Conservation (phyloP, 1,284 basidiomycete species). For the Apiotrichum brassicae region DNA sequence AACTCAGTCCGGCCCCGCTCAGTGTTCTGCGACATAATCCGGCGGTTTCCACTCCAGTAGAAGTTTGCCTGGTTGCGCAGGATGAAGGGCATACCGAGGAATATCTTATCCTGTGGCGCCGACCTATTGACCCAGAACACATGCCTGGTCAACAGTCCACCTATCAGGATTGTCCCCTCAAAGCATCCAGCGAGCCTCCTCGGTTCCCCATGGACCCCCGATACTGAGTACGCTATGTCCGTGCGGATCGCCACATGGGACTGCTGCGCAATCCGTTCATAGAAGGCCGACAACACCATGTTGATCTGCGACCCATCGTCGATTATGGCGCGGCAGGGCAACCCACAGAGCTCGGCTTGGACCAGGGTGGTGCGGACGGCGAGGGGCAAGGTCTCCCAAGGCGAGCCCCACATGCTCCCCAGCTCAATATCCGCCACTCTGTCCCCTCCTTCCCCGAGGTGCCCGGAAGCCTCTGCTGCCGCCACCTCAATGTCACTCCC, state of each 20-base stretch:
- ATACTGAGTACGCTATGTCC: not conserved
- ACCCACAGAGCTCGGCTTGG: not conserved
- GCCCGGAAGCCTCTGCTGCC: too few relatives aligned
- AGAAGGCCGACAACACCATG: slow-evolving; percentile 2
- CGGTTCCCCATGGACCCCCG: not conserved
- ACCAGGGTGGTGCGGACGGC: not conserved
- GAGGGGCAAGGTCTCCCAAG: not conserved
- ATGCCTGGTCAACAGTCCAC: not conserved
- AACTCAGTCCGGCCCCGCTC: not conserved
- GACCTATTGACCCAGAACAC: slow-evolving; percentile 7
- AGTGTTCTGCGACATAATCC: not conserved
- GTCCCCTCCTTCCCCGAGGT: too few relatives aligned
- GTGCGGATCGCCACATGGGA: not conserved
- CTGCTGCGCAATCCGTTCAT: not conserved
- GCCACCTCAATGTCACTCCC: too few relatives aligned
- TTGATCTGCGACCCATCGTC: slow-evolving; percentile 4
- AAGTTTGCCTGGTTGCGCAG: not conserved
- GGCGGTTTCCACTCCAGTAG: slow-evolving; percentile 5
- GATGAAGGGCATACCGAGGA: slow-evolving; percentile 11
- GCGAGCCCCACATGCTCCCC: too few relatives aligned
- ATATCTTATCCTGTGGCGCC: slow-evolving; percentile 1
- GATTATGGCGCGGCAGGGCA: not conserved
- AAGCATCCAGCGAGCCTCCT: not conserved
- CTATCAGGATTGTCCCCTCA: not conserved
- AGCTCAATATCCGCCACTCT: too few relatives aligned